Evolutionary conservation across 495 filamentous ascomycete genomes (phyloP).

Genomic region (Copromyces sp.): DNA sequence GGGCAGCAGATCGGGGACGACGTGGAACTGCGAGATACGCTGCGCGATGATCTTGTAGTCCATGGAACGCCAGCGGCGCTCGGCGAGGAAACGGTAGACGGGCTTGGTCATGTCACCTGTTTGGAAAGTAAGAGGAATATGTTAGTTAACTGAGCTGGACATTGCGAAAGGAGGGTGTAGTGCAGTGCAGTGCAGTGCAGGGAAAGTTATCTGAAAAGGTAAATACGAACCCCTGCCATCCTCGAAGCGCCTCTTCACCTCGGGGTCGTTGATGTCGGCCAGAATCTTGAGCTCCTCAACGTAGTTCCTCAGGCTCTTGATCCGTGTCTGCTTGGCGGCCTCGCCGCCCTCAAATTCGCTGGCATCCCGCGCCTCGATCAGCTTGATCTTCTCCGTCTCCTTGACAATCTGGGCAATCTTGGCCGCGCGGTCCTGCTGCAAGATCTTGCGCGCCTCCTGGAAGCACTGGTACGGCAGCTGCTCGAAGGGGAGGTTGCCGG

Average conservation of each 20-base stretch:
- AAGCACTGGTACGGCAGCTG: constrained; percentile 93
- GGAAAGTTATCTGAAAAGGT: not conserved
- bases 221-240: constrained; percentile 66
- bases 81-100: constrained; percentile 84
- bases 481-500: constrained; percentile 74
- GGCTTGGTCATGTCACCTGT: constrained; percentile 91
- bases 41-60: constrained; percentile 73
- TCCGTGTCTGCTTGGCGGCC: constrained; percentile 48
- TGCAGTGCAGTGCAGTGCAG: not conserved
- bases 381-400: constrained; percentile 48
- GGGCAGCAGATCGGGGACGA: constrained; percentile 89
- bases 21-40: constrained; percentile 76
- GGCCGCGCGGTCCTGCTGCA: constrained; percentile 69
- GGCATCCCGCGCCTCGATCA: constrained; percentile 46
- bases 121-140: not conserved
- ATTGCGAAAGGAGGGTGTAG: not conserved
- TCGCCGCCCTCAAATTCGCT: constrained; percentile 50
- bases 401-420: constrained; percentile 60
- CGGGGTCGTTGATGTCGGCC: constrained; percentile 90
- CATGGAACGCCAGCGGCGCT: constrained; percentile 67
- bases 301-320: constrained; percentile 61
- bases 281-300: constrained; percentile 77
- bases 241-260: constrained; percentile 91
- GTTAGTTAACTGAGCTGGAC: not conserved
- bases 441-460: constrained; percentile 82